Evolutionary conservation across 345 rosid genomes (phyloP).

Genomic region (Euphorbia tirucalli): DNA sequence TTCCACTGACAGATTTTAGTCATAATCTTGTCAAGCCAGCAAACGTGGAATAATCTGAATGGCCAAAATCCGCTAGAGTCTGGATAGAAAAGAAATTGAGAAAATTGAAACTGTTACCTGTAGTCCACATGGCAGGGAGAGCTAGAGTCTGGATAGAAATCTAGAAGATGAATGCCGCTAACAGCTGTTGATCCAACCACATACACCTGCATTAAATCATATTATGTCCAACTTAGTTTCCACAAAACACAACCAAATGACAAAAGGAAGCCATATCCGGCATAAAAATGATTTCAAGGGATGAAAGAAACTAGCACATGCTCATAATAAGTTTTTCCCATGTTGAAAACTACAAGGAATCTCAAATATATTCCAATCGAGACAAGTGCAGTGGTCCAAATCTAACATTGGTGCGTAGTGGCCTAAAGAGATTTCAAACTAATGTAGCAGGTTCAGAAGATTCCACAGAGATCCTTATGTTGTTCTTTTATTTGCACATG

Average conservation of each 20-base stretch:
- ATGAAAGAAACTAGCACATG: no score
- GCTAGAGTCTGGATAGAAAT: slow-evolving; percentile 68
- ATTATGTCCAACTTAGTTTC: slow-evolving; percentile 3
- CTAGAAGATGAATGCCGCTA: slow-evolving; percentile 83
- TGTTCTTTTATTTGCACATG: no score
- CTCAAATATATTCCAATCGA: no score
- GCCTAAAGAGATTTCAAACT: no score
- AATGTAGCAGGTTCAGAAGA: no score
- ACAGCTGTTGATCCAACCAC: slow-evolving; percentile 70
- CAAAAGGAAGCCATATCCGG: not conserved
- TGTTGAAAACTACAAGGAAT: no score
- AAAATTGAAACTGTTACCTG: slow-evolving; percentile 37
- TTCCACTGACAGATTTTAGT: not conserved
- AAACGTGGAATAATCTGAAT: no score
- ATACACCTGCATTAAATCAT: slow-evolving; percentile 52
- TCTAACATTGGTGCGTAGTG: not conserved
- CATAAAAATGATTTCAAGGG: not conserved
- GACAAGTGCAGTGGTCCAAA: no score
- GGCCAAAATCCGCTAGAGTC: no score
- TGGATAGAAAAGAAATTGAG: no score
- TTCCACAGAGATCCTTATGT: no score
- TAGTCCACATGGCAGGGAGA: slow-evolving; percentile 90
- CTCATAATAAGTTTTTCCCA: no score
- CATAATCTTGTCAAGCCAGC: not conserved
- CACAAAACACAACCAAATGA: not conserved